Conservation (phyloP, 148 eudicot genomes). For the Beta vulgaris region DNA sequence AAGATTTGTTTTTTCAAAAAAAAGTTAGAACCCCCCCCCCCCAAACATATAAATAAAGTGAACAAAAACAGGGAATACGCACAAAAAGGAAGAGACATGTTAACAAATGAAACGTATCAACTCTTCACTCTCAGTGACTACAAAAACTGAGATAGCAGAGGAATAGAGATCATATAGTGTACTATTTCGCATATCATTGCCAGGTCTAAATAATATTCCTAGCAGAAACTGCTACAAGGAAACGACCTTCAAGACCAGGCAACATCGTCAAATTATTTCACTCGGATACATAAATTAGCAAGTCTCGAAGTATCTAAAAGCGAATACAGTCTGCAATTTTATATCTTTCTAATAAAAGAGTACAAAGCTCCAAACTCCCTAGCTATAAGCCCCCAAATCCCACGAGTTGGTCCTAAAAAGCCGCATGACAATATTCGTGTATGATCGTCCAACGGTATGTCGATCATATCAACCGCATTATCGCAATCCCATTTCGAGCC, state of each 20-base stretch:
- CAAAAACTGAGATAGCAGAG: neutral
- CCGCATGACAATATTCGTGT: conserved; percentile 13
- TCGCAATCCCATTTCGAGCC: conserved; percentile 34
- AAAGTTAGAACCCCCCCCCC: neutral
- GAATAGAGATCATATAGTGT: neutral
- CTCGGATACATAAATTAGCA: conserved; percentile 14
- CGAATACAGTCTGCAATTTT: conserved; percentile 22
- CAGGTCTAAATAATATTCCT: neutral
- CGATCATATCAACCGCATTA: conserved; percentile 31
- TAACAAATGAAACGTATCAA: neutral
- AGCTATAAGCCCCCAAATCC: conserved; percentile 8
- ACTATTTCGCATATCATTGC: neutral
- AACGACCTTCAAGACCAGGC: conserved; percentile 7
- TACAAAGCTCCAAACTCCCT: conserved; percentile 21
- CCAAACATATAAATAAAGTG: too few species aligned
- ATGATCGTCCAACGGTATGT: conserved; percentile 28
- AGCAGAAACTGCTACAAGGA: neutral
- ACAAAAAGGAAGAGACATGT: neutral
- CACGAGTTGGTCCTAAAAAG: conserved; percentile 35
- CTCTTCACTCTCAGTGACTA: neutral
- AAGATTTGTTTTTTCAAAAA: neutral
- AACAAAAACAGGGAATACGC: neutral
- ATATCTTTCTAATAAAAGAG: conserved; percentile 5
- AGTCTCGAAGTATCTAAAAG: conserved; percentile 14
- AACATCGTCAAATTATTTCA: conserved; percentile 7